Conservation (phyloP, 345 rosid species). For the Bruguiera gymnorhiza region DNA sequence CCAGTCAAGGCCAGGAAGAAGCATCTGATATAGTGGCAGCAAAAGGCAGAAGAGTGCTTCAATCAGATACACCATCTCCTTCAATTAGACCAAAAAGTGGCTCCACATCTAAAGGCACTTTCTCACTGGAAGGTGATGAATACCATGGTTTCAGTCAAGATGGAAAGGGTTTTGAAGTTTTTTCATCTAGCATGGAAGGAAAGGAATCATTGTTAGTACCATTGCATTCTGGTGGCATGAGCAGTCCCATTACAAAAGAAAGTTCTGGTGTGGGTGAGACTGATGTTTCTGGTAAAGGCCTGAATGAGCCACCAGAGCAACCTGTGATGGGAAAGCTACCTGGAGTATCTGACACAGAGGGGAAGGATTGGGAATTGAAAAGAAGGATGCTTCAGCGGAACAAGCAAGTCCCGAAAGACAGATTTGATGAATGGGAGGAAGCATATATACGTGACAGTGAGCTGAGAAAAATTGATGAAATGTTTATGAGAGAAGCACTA, state of each 20-base stretch:
- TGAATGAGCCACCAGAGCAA: conserved; percentile 35
- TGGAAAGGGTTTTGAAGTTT: conserved; percentile 23
- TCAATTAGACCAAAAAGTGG: conserved; percentile 38
- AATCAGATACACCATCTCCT: conserved; percentile 33
- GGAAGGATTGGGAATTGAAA: conserved; percentile 40
- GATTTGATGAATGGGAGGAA: conserved; percentile 98
- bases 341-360: conserved; percentile 37
- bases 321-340: conserved; percentile 34
- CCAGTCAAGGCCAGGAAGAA: conserved; percentile 37
- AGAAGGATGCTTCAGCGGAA: conserved; percentile 69
- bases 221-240: conserved; percentile 36
- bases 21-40: conserved; percentile 22
- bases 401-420: conserved; percentile 65
- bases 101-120: conserved; percentile 31
- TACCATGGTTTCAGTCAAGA: conserved; percentile 30
- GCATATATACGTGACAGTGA: conserved; percentile 67
- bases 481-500: conserved; percentile 92
- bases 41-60: conserved; percentile 35
- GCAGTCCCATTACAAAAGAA: conserved; percentile 31
- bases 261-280: conserved; percentile 36
- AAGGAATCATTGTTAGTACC: conserved; percentile 29
- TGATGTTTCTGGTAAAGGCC: conserved; percentile 35
- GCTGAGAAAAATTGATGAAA: conserved; percentile 69
- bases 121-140: conserved; percentile 42
- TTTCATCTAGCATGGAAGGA: conserved; percentile 32